Base-by-base conservation (phyloP, 2,329 filamentous ascomycete species). In the Colletotrichum acutatum region DNA sequence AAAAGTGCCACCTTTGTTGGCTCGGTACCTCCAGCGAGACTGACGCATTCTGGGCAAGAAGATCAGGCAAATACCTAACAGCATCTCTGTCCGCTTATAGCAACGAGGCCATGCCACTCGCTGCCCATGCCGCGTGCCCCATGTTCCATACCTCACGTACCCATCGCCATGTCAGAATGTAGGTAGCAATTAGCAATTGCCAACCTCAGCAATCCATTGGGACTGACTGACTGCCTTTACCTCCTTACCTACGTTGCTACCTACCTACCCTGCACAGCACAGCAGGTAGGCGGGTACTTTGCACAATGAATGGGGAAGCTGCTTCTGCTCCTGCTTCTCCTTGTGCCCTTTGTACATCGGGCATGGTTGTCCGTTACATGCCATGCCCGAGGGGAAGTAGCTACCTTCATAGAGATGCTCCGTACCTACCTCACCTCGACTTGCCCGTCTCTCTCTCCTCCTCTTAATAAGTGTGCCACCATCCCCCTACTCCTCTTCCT, bases 401-500 rank as follows among this genome's bases (percentile, higher is more conserved):
- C 22, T 56, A 54, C 16, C 52, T 34, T 54, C 19, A 12, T 22
- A 56, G 22, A 42, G 34, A 65, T 52, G 49, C 46, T 49, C 34
- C 60, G 37, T 52, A n/a, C 60, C 42, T 54, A 46, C 56, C 24
- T 54, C 37, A 28, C 14, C 63, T 59, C 49, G 42, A 60, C 53
- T 54, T 58, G 11, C 56, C 56, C 54, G 19, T 56, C 60, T 61
- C 60, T 65, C 16, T 42, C 6, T 42, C 37, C 19, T 42, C 16
- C 70, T 72, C 70, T 70, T 70, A 66, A 49, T 49, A 49, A 72
- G 56, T 61, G 37, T 66, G 34, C 66, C 54, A 28, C 54, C 34
- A 12, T 34, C 61, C 68, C 66, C 62, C 42, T 49, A 37, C 59
- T n/a, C 53, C 30, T 14, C 19, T n/a, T n/a, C 54, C 42, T 37